Evolutionary conservation across 163 green algal species (phyloP).

Genomic region (Coccomyxa subellipsoidea): DNA sequence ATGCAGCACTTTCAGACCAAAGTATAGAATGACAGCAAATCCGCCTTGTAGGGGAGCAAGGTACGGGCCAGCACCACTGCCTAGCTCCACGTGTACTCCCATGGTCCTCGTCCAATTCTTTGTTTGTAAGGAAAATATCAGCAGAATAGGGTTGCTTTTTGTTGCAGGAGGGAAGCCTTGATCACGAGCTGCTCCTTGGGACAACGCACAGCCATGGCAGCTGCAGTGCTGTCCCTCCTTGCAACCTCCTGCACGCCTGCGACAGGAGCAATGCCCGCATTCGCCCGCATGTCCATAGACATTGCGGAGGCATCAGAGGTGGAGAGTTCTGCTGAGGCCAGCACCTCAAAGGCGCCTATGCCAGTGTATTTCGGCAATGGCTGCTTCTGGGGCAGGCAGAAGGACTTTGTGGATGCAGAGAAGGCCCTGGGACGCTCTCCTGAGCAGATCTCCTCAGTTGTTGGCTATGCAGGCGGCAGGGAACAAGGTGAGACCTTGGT

Average conservation of each 20-base stretch:
- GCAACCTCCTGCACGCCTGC: not conserved
- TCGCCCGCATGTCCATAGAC: not conserved
- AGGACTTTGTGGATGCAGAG: slow-evolving; percentile 71
- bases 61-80: not conserved
- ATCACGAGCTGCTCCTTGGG: not conserved
- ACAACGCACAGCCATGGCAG: not conserved
- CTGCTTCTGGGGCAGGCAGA: slow-evolving; percentile 80
- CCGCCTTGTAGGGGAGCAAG: not conserved
- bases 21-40: not conserved
- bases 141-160: no score
- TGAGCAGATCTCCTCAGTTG: slow-evolving; percentile 49
- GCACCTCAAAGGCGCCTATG: not conserved
- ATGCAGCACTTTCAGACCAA: not conserved
- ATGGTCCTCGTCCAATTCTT: no score
- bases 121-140: no score
- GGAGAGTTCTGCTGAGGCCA: not conserved
- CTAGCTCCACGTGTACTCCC: no score
- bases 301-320: not conserved
- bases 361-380: slow-evolving; percentile 15
- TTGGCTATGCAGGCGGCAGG: slow-evolving; percentile 65
- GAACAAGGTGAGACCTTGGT: slow-evolving; percentile 5
- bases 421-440: slow-evolving; percentile 45
- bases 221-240: not conserved
- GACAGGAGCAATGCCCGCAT: not conserved
- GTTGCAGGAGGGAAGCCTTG: not conserved